These are phyloP conservation scores for Aspergillus niger DNA, from an alignment of 2,329 filamentous ascomycete species.

Conservation along the genomic window DNA sequence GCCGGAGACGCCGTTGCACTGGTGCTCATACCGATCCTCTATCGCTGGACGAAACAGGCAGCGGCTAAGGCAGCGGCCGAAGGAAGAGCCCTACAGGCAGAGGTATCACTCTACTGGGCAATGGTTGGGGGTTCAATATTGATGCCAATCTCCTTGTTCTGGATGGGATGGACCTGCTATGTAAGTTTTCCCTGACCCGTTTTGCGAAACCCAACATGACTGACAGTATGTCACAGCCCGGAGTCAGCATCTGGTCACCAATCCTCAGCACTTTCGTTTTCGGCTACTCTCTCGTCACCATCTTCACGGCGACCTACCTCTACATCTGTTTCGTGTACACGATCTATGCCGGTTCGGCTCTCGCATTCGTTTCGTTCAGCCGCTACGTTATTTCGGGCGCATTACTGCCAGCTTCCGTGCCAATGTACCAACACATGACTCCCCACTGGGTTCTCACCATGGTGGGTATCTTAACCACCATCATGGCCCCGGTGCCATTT, in stretches of 20 bases:
- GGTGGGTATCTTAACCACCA: slow-evolving; percentile 3
- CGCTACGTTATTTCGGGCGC: slow-evolving; percentile 1
- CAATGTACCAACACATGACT: slow-evolving; percentile 6
- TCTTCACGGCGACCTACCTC: slow-evolving; percentile 3
- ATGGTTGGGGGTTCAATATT: background rate
- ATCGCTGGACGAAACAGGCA: slow-evolving; percentile 4
- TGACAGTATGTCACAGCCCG: background rate
- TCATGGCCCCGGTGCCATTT: slow-evolving; percentile 3
- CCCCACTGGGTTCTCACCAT: slow-evolving; percentile 6
- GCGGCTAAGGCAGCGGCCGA: slow-evolving; percentile 1
- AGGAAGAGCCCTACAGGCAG: background rate
- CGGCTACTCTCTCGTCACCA: slow-evolving; percentile 5
- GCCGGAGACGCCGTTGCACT: slow-evolving; percentile 4
- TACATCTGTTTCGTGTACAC: slow-evolving; percentile 5
- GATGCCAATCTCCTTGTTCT: slow-evolving; percentile 5
- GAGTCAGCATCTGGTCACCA: slow-evolving; percentile 6
- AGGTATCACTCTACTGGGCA: slow-evolving; percentile 1
- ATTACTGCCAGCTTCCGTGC: background rate
- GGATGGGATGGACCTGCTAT: slow-evolving; percentile 6
- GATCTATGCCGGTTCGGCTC: slow-evolving; percentile 1
- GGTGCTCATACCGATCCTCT: background rate
- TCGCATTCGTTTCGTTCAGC: slow-evolving; percentile 1
- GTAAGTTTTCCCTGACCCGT: background rate
- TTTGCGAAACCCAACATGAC: background rate
- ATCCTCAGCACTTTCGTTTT: background rate